Base-by-base conservation (phyloP, 2,329 filamentous ascomycete genomes). In the Bipolaris cookei region DNA sequence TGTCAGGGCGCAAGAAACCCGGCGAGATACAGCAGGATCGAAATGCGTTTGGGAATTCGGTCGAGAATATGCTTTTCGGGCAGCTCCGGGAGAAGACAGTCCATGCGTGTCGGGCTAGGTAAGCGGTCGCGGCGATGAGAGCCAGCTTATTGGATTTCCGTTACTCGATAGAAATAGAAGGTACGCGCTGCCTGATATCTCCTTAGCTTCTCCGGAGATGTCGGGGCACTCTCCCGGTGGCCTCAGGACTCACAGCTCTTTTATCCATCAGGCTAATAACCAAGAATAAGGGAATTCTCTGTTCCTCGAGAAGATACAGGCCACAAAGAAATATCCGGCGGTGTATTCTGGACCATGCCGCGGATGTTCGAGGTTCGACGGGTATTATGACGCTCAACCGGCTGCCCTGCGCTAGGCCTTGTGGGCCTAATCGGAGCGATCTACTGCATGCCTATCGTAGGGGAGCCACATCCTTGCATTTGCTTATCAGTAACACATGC, bases 161-260 rank as follows among this genome's bases (percentile, higher is more conserved):
- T 74, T 67, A 73, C 70, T 74, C 71, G 70, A 75, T 73, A 44
- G 47, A 48, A 54, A 72, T 74, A 69, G 72, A 75, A 67, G 30
- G 59, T 65, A 66, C 62, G 64, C 63, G 66, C 62, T 60, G 59
- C 62, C 66, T 71, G 65, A 66, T 65, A 58, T 58, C 57, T 69
- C 68, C 68, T 64, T 62, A 64, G 54, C 54, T 52, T 46, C 44
- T 47, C 49, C 43, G 48, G 49, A 42, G 51, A 47, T 23, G 42
- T 54, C 54, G 37, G 50, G 37, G 34, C 37, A 32, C 32, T 18
- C 43, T 56, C 49, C 25, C 49, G 49, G 25, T 38, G 14, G 11
- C 37, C 14, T 42, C 37, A n/a, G n/a, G 14, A 47, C 49, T 56
- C 20, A 21, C 49, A 43, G 14, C 35, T 51, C 18, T 38, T 23